phyloP scores from a whole-genome alignment of 2,329 filamentous ascomycete genomes.

The Aspergillus novofumigatus region DNA sequence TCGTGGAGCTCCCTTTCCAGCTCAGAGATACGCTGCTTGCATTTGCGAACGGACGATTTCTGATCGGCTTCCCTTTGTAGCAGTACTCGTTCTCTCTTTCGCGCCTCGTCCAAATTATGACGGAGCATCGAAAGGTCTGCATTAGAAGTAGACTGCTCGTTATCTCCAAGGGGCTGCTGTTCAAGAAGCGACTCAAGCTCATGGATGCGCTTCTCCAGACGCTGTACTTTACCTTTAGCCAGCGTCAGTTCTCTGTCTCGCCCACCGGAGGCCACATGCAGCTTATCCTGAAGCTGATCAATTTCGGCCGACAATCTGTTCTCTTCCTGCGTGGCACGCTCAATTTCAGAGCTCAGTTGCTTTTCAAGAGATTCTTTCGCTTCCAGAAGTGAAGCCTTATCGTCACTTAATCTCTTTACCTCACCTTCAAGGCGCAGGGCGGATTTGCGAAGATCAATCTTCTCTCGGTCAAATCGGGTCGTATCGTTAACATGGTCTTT shows the following conservation, averaged over 20 bases:
- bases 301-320: constrained; percentile 52
- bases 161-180: constrained; percentile 46
- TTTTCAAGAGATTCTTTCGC: constrained; percentile 58
- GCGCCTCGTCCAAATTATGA: constrained; percentile 59
- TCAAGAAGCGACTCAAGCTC: constrained; percentile 52
- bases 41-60: constrained; percentile 58
- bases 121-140: constrained; percentile 58
- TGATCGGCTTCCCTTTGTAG: constrained; percentile 62
- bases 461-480: constrained; percentile 63
- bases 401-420: constrained; percentile 60
- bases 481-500: constrained; percentile 56
- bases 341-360: constrained; percentile 62
- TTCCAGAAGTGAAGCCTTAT: constrained; percentile 55
- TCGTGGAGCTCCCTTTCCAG: constrained; percentile 67
- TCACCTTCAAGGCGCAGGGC: constrained; percentile 66
- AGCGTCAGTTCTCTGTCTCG: constrained; percentile 46
- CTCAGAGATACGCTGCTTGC: constrained; percentile 62
- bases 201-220: constrained; percentile 56
- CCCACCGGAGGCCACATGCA: constrained; percentile 36
- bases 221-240: constrained; percentile 59
- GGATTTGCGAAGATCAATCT: constrained; percentile 63
- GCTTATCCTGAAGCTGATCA: constrained; percentile 50
- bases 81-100: constrained; percentile 63
- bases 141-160: constrained; percentile 28
- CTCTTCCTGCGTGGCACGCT: constrained; percentile 63